Percentiles rank a stretch among this genome's conserved stretches.
Conservation (phyloP, 1,139 yeast species). For the Debaryomyces sp. region DNA sequence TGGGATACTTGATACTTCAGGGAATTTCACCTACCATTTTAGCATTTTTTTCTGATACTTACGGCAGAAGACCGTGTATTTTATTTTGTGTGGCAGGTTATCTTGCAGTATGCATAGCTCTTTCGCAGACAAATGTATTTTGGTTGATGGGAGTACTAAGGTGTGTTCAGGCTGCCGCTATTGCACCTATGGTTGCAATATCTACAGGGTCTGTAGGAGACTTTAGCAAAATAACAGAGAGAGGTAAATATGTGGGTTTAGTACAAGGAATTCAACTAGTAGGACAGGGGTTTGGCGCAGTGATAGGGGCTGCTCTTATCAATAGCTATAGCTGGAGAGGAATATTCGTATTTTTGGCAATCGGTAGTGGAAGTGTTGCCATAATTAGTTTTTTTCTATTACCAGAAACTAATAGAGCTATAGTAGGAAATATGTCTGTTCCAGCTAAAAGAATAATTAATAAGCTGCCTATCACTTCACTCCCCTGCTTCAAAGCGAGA, state of each 20-base stretch:
- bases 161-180: conserved; percentile 44
- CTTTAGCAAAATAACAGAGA: conserved; percentile 35
- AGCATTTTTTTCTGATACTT: conserved; percentile 37
- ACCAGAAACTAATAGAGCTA: conserved; percentile 40
- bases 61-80: conserved; percentile 40
- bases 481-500: conserved; percentile 26
- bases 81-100: conserved; percentile 29
- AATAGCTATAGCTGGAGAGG: conserved; percentile 39
- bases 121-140: conserved; percentile 35
- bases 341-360: conserved; percentile 39
- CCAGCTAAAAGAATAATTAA: conserved; percentile 25
- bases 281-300: conserved; percentile 45
- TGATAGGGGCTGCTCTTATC: conserved; percentile 41
- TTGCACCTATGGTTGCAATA: conserved; percentile 44
- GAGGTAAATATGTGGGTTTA: conserved; percentile 45
- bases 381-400: conserved; percentile 24
- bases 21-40: conserved; percentile 40
- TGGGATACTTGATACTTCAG: conserved; percentile 40
- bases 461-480: conserved; percentile 25
- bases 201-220: conserved; percentile 46
- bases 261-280: conserved; percentile 38
- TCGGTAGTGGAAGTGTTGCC: conserved; percentile 38
- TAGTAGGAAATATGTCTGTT: conserved; percentile 45
- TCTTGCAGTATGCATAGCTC: conserved; percentile 37
- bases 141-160: conserved; percentile 41